Conservation (phyloP, 169 alveolate species). For the Cryptosporidium bovis region DNA sequence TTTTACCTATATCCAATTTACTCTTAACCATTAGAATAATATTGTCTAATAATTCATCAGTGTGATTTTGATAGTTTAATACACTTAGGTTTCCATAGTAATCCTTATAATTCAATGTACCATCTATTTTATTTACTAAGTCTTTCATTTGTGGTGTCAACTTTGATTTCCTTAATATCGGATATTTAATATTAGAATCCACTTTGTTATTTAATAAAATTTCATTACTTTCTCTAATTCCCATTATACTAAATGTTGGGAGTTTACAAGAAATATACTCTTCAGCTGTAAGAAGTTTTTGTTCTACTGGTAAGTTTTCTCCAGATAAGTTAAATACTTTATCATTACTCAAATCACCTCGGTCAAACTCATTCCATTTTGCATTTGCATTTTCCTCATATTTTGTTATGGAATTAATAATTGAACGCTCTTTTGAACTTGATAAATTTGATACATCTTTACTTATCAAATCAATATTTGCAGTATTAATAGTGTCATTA, state of each 20-base stretch:
- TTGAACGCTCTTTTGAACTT: background rate
- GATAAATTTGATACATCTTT: background rate
- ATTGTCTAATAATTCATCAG: constrained; percentile 46
- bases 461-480: constrained; percentile 1
- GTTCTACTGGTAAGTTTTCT: constrained; percentile 29
- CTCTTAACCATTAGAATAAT: background rate
- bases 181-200: constrained; percentile 1
- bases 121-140: constrained; percentile 35
- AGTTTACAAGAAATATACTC: constrained; percentile 47
- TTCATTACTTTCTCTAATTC: background rate
- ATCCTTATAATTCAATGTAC: too few species aligned
- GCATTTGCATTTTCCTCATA: constrained; percentile 20
- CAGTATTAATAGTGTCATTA: background rate
- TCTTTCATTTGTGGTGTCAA: constrained; percentile 47
- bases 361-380: constrained; percentile 51
- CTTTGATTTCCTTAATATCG: constrained; percentile 25
- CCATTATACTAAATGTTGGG: constrained; percentile 9
- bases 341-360: constrained; percentile 23
- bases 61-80: constrained; percentile 10
- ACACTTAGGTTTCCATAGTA: background rate
- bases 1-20: background rate
- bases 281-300: constrained; percentile 43
- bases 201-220: background rate
- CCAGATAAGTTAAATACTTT: constrained; percentile 24
- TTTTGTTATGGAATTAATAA: background rate